Evolutionary conservation across 257 asterid genomes (phyloP), one percentile per base, ranked within the genome.

Genomic region (Striga asiatica): DNA sequence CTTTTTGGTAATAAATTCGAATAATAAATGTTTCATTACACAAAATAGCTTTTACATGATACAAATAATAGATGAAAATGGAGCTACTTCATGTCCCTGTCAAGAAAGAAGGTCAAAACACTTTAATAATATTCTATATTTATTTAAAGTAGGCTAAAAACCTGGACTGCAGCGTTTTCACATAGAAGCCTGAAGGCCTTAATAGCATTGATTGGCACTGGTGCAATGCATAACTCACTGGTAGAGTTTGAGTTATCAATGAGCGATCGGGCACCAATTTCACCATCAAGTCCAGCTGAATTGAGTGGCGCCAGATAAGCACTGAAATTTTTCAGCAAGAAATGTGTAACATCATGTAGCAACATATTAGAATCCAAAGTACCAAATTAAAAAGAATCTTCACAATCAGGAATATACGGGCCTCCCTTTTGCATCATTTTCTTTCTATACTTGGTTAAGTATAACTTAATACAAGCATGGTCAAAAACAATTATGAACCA

Each of bases 141-240:
- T 12, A 38, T 2, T 19, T 11, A 12, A 16, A 27, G 0, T 6
- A 12, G 45, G 14, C n/a, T 9, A 25, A 14, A 29, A 53, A 76
- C 79, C 83, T 76, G 79, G 4, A 68, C 75, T 6, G n/a, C 64
- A 43, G 75, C 2, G 70, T 65, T 66, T 35, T 70, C 77, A 41
- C 51, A 46, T 7, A 76, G 68, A 54, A 70, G 6, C 76, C 21
- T 60, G 42, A 73, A 76, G 4, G 83, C 83, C 49, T 51, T 60
- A 0, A 69, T 18, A 29, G 73, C 83, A 61, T 57, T 60, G 50
- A 60, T 54, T 1, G 82, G 71, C 8, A 59, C 62, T 5, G 70
- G 51, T 29, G 67, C 58, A 27, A 31, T 27, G 4, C 29, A 10
- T 34, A 18, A 12, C 38, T 39, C 68, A 32, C 56, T 62, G 42